Base-by-base conservation (phyloP, 1,284 basidiomycete genomes). In the Bondarzewia mesenterica region DNA sequence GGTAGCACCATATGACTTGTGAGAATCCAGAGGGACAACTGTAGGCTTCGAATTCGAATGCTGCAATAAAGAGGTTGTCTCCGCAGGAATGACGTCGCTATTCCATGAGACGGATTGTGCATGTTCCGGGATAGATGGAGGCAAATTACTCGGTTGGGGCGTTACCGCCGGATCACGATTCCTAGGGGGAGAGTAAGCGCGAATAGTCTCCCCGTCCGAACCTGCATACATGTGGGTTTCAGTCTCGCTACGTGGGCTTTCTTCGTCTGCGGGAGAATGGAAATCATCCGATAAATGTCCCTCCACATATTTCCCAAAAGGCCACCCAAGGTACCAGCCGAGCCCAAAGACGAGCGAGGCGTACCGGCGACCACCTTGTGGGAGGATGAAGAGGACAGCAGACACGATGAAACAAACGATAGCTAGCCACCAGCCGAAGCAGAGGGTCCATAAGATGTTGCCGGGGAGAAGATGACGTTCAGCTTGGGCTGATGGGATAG, bases 241-340 rank as follows among this genome's bases (percentile, higher is more conserved):
- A n/a, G 51, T 51, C 25, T 59, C 49, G 25, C 65, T 70, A 42
- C 69, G 67, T 18, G 69, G 71, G 23, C 21, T 32, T 36, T 73
- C 75, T 36, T 76, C 72, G 12, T 67, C 67, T 3, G 66, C 61
- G 5, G 65, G 21, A 32, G n/a, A n/a, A 32, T 7, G 29, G 26
- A 22, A 66, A 22, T 70, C 64, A 7, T 67, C 63, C 25, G 72
- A 71, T 20, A 78, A 63, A 52, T 89, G 87, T 5, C 93, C 91
- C 65, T 98, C 94, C 50, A 99, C 92, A 61, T 98, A 99, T 66
- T 98, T 98, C 32, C 92, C 95, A 63, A 99, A 99, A 1, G 96
- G 96, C 96, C 96, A 99, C 29, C 85, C 80, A 49, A 99, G 79
- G 65, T 99, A 99, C 84, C 93, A 95, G 1, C 90, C 94, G 10